These are phyloP conservation scores for Schwanniomyces occidentalis DNA, from an alignment of 805 yeast species.

Conservation along the genomic window DNA sequence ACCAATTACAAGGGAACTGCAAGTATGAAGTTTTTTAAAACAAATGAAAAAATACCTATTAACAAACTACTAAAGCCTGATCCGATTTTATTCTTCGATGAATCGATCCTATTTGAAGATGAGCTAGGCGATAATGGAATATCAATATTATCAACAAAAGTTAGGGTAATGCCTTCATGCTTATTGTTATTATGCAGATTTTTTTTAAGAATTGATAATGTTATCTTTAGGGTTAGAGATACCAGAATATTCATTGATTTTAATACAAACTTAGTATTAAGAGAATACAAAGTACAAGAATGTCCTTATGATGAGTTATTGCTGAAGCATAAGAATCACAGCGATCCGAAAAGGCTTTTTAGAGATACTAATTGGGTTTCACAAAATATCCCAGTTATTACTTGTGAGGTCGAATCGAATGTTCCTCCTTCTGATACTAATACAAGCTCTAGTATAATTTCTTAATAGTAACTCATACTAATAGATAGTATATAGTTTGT, in stretches of 20 bases:
- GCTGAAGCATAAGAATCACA: constrained; percentile 22
- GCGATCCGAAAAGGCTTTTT: constrained; percentile 48
- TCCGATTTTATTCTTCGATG: constrained; percentile 88
- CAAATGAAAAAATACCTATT: constrained; percentile 56
- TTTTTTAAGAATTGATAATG: constrained; percentile 88
- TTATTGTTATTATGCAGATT: constrained; percentile 72
- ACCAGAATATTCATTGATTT: constrained; percentile 83
- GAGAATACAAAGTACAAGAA: constrained; percentile 74
- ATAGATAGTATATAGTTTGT: no score
- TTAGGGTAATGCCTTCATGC: constrained; percentile 86
- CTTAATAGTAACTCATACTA: no score
- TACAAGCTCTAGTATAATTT: neutral
- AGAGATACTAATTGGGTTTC: constrained; percentile 77
- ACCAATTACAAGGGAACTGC: constrained; percentile 71
- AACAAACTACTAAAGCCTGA: constrained; percentile 70
- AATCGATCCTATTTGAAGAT: constrained; percentile 86
- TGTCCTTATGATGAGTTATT: constrained; percentile 33
- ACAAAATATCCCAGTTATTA: constrained; percentile 54
- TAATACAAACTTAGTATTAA: constrained; percentile 56
- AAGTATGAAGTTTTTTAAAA: constrained; percentile 18
- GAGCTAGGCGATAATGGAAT: constrained; percentile 97
- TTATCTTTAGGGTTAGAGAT: constrained; percentile 78
- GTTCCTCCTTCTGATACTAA: neutral
- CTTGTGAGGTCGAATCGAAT: constrained; percentile 6
- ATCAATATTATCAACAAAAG: constrained; percentile 70